Evolutionary conservation across 2,329 filamentous ascomycete species (phyloP), one percentile per base, ranked within the genome.

Genomic region (Verticillium alfalfae): DNA sequence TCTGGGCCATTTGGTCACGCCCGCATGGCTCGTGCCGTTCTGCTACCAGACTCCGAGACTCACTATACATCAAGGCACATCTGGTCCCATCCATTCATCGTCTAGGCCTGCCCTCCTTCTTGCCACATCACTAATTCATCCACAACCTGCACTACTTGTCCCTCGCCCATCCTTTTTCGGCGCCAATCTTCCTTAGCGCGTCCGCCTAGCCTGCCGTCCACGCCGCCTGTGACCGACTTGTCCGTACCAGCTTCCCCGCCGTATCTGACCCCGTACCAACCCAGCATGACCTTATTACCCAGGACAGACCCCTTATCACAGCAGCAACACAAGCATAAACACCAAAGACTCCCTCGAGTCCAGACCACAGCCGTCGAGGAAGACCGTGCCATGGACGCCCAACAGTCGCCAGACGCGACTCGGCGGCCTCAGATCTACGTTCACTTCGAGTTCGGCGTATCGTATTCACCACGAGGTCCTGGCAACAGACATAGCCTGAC

Each of bases 381-480:
- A 34, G 57, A 49, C 12, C n/a, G 34, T n/a, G 64, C 67, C 59
- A 62, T 52, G 45, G 45, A 67, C 60, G 61, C 64, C 63, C 67
- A 64, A 61, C 62, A 68, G 63, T 66, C 68, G 72, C 63, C 67
- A 66, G 57, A 66, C 62, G 64, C 61, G 66, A 49, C 45, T 26
- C 45, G 45, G 8, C 45, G 62, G 71, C 79, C 78, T 34, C 78
- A 80, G 62, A 72, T 84, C 60, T 84, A 82, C 62, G 70, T 84
- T 10, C 78, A 81, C 60, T 70, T 84, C 62, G 81, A 83, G 67
- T 81, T 84, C 62, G 80, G 82, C 36, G 70, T 84, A 31, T 82
- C 81, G 1, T 83, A 79, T 76, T 75, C 76, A 34, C 73, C 74
- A n/a, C 76, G 75, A 45, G 74, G 79, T 61, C 63, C 76, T 13